Evolutionary conservation across 1,284 basidiomycete species (phyloP), one percentile per base, ranked within the genome.

Genomic region (Moesziomyces antarcticus): DNA sequence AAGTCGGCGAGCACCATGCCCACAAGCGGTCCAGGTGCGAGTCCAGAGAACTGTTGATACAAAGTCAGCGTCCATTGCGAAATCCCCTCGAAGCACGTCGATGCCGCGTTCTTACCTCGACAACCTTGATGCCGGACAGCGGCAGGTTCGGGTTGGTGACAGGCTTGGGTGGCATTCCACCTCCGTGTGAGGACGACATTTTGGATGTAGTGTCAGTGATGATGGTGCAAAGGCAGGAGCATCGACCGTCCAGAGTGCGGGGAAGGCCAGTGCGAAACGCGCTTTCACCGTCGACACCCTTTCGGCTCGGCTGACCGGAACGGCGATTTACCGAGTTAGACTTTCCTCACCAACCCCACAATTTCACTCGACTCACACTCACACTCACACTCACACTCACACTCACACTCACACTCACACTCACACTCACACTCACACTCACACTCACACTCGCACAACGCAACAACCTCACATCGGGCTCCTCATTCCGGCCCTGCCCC

Each of bases 21-120:
- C 9, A 91, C 89, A 73, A 91, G 92, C 0, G 92, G 92, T 1
- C 89, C 92, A 2, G 92, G 92, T 6, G 92, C 92, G 16, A 93
- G 86, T n/a, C 92, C 92, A 25, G 90, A 92, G 78, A 93, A 93
- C 90, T 93, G 73, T 45, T 24, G 14, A 14, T 13, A 25, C 18
- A 14, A 6, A 5, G 51, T 44, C 47, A 54, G 46, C 51, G 49
- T 13, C 2, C 30, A 33, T 2, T 33, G 30, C 30, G 13, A 33
- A 3, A 13, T 33, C 30, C 30, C 30, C 30, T 33, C 30, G 3
- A 13, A 11, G 11, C 30, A 33, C 30, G 11, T 13, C 11, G 30
- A 33, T 33, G 30, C 30, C 18, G 18, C 30, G 16, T 10, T 59
- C 66, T 55, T 52, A 69, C 66, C 44, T 73, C 71, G 30, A 73